Evolutionary conservation across 1,284 basidiomycete species (phyloP).

Genomic region (Malassezia slooffiae): DNA sequence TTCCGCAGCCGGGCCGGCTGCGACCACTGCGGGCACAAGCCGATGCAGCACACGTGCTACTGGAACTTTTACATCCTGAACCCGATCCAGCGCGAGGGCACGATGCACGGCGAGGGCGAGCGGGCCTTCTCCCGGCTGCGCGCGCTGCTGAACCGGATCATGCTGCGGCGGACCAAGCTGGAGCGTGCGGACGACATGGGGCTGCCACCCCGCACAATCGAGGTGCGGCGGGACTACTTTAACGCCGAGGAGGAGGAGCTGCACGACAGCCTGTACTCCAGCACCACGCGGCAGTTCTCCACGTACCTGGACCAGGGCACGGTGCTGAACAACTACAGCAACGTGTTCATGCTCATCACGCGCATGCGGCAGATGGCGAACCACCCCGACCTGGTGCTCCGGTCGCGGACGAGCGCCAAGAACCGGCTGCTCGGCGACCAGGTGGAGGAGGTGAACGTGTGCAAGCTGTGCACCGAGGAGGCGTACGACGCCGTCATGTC

Average conservation of each 20-base stretch:
- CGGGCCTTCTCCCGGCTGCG: slow-evolving; percentile 40
- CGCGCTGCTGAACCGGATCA: slow-evolving; percentile 81
- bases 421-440: slow-evolving; percentile 33
- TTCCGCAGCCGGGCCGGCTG: slow-evolving; percentile 74
- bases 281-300: slow-evolving; percentile 78
- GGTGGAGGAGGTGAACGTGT: slow-evolving; percentile 49
- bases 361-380: slow-evolving; percentile 48
- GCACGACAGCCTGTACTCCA: slow-evolving; percentile 80
- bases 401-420: slow-evolving; percentile 57
- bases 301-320: slow-evolving; percentile 87
- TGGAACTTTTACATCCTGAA: slow-evolving; percentile 46
- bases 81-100: slow-evolving; percentile 40
- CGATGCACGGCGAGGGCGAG: slow-evolving; percentile 33
- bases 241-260: slow-evolving; percentile 93
- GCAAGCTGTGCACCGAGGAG: slow-evolving; percentile 89
- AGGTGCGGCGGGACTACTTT: slow-evolving; percentile 82
- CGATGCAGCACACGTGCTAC: slow-evolving; percentile 73
- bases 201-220: slow-evolving; percentile 83
- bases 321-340: slow-evolving; percentile 50
- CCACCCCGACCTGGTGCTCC: slow-evolving; percentile 78
- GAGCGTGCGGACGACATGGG: slow-evolving; percentile 95
- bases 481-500: slow-evolving; percentile 89
- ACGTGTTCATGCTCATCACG: slow-evolving; percentile 50
- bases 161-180: slow-evolving; percentile 67
- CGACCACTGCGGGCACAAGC: slow-evolving; percentile 81